Percentiles rank a stretch among this genome's conserved stretches.
Conservation (phyloP, 441 rosid species). For the Erodium trifolium region DNA sequence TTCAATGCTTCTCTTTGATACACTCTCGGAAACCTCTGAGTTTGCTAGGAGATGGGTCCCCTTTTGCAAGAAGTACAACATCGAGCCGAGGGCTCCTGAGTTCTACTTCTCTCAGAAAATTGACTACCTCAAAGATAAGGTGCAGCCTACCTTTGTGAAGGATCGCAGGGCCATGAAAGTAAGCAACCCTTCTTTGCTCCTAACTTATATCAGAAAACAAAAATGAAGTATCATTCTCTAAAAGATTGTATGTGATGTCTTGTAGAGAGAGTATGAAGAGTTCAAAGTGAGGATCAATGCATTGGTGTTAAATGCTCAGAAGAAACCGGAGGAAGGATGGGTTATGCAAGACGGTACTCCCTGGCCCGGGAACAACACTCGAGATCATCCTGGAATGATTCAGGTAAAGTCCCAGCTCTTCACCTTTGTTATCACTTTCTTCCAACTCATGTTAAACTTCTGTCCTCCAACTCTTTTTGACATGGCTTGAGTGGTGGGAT, state of each 20-base stretch:
- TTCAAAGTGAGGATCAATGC: slow-evolving; percentile 81
- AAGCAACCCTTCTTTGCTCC: slow-evolving; percentile 26
- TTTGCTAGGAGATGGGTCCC: slow-evolving; percentile 99
- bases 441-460: too few relatives aligned
- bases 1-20: slow-evolving; percentile 92
- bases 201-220: too few relatives aligned
- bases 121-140: slow-evolving; percentile 94
- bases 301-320: slow-evolving; percentile 86
- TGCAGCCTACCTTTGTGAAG: slow-evolving; percentile 93
- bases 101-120: slow-evolving; percentile 93
- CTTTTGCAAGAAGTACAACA: slow-evolving; percentile 73
- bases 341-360: slow-evolving; percentile 99
- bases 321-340: slow-evolving; percentile 98
- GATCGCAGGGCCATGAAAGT: slow-evolving; percentile 99
- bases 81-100: slow-evolving; percentile 98
- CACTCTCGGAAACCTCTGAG: slow-evolving; percentile 89
- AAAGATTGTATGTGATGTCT: slow-evolving; percentile 11
- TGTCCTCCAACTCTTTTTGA: neutral
- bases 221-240: slow-evolving; percentile 8
- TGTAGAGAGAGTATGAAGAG: slow-evolving; percentile 96
- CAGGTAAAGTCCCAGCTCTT: slow-evolving; percentile 40
- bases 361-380: slow-evolving; percentile 97
- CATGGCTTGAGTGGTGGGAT: neutral
- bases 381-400: slow-evolving; percentile 99
- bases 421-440: too few relatives aligned